A percentile compares a stretch with the other conserved stretches of the same genome.
These are phyloP conservation scores for Mychonastes homosphaera DNA, from an alignment of 139 green algal genomes.

Conservation along the genomic window DNA sequence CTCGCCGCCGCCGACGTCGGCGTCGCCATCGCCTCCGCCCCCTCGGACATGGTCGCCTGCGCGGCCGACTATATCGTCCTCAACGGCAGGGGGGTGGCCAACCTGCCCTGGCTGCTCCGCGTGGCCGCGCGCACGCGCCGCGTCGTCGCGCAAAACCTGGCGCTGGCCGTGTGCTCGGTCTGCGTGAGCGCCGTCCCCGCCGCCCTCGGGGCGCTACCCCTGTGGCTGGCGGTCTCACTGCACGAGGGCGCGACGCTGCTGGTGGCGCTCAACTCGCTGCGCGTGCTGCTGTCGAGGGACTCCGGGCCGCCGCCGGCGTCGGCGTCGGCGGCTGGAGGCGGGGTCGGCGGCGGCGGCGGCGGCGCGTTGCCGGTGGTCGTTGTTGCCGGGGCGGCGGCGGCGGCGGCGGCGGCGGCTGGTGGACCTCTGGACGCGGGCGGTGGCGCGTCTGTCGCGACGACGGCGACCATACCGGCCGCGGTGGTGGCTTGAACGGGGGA, in stretches of 20 bases:
- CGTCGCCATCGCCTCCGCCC: constrained; percentile 49
- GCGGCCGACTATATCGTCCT: constrained; percentile 76
- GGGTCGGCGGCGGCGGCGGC: no score
- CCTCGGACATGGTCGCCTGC: constrained; percentile 54
- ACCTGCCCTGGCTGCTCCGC: constrained; percentile 61
- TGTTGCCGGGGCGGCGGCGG: background rate
- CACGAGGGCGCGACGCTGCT: constrained; percentile 86
- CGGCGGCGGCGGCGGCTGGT: background rate
- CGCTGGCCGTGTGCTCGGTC: constrained; percentile 62
- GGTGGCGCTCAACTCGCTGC: constrained; percentile 77
- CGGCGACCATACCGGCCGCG: no score
- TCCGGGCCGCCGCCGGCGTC: no score
- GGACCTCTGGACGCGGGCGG: background rate
- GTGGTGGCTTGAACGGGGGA: no score
- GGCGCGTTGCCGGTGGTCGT: no score
- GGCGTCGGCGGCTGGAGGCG: no score
- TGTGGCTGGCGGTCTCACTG: constrained; percentile 79
- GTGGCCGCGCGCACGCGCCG: constrained; percentile 45
- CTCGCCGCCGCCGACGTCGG: constrained; percentile 55
- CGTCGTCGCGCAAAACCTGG: constrained; percentile 64
- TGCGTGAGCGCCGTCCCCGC: constrained; percentile 54
- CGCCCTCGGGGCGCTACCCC: constrained; percentile 66
- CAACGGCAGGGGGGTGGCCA: constrained; percentile 49
- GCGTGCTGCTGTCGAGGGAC: constrained; percentile 54
- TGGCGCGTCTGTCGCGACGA: no score